Percentiles rank a stretch among this genome's conserved stretches.
Evolutionary conservation across 1,284 basidiomycete genomes (phyloP).

Genomic region (Phlebopus sp.): DNA sequence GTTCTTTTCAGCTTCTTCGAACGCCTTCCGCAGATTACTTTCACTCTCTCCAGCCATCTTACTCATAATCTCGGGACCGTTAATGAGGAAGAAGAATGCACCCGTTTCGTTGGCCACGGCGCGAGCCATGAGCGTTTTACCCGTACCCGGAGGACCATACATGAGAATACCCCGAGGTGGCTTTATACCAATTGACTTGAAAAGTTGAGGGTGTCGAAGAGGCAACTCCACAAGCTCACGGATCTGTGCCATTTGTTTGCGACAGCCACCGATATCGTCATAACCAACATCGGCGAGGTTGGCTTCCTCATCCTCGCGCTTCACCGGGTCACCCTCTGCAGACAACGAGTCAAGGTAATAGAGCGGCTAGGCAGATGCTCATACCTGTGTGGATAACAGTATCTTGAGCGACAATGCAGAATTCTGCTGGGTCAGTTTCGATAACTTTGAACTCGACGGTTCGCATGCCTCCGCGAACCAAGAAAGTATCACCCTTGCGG

Average conservation of each 20-base stretch:
- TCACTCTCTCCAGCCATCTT: conserved; percentile 99
- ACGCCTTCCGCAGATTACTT: conserved; percentile 95
- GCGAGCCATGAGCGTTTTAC: conserved; percentile 98
- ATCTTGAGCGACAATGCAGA: conserved; percentile 96
- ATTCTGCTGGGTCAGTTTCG: conserved; percentile 93
- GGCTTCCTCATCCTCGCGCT: conserved; percentile 98
- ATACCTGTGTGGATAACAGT: conserved; percentile 91
- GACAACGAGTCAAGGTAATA: conserved; percentile 17
- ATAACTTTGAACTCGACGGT: conserved; percentile 99
- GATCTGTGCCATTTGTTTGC: conserved; percentile 99
- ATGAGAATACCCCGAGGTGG: conserved; percentile 97
- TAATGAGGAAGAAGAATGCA: conserved; percentile 99
- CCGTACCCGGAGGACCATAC: conserved; percentile 95
- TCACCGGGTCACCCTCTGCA: conserved; percentile 95
- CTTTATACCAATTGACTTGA: conserved; percentile 99
- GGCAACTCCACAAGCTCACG: conserved; percentile 98
- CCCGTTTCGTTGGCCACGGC: conserved; percentile 99
- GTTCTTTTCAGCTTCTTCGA: conserved; percentile 99
- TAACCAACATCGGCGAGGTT: conserved; percentile 98
- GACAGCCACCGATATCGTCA: conserved; percentile 98
- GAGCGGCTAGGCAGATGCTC: conserved; percentile 16
- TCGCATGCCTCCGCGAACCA: conserved; percentile 95
- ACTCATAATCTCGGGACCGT: conserved; percentile 99
- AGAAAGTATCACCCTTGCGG: conserved; percentile 97
- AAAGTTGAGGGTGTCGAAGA: conserved; percentile 96